phyloP scores from a whole-genome alignment of 2,329 filamentous ascomycete species.

The Diaporthe citriasiana region DNA sequence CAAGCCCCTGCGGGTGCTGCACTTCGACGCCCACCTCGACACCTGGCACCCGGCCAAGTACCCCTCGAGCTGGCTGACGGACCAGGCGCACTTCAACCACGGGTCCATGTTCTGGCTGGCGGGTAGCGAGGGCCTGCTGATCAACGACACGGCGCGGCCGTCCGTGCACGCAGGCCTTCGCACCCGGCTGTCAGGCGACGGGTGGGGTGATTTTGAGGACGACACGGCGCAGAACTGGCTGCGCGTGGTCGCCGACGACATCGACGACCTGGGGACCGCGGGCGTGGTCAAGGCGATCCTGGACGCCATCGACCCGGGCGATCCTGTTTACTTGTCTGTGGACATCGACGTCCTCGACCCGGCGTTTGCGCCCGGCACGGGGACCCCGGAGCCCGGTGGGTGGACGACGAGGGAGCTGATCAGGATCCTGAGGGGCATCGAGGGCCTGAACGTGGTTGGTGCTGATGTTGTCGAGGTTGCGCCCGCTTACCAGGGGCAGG shows the following conservation, averaged over 20 bases:
- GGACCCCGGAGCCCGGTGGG: conserved; percentile 90
- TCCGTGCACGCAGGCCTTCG: conserved; percentile 88
- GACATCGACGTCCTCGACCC: conserved; percentile 57
- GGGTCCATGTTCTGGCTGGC: conserved; percentile 95
- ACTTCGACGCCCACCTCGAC: conserved; percentile 85
- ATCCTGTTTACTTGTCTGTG: conserved; percentile 70
- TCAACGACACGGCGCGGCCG: conserved; percentile 76
- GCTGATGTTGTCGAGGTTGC: conserved; percentile 93
- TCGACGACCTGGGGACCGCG: conserved; percentile 82
- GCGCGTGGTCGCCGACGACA: conserved; percentile 86
- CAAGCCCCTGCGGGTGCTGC: conserved; percentile 76
- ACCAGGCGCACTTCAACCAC: conserved; percentile 85
- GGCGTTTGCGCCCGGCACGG: conserved; percentile 67
- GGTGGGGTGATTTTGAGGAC: conserved; percentile 77
- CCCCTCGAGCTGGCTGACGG: conserved; percentile 78
- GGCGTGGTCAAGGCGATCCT: conserved; percentile 82
- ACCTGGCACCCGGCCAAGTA: conserved; percentile 90
- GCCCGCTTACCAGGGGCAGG: conserved; percentile 84
- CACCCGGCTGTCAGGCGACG: conserved; percentile 78
- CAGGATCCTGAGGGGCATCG: conserved; percentile 83
- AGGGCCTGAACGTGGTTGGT: conserved; percentile 86
- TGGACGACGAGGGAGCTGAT: conserved; percentile 94
- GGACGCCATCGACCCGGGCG: conserved; percentile 77
- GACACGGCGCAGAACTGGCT: conserved; percentile 84
- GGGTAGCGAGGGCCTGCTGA: conserved; percentile 82